phyloP scores from a whole-genome alignment of 805 yeast genomes.

The Starmerella apicola region DNA sequence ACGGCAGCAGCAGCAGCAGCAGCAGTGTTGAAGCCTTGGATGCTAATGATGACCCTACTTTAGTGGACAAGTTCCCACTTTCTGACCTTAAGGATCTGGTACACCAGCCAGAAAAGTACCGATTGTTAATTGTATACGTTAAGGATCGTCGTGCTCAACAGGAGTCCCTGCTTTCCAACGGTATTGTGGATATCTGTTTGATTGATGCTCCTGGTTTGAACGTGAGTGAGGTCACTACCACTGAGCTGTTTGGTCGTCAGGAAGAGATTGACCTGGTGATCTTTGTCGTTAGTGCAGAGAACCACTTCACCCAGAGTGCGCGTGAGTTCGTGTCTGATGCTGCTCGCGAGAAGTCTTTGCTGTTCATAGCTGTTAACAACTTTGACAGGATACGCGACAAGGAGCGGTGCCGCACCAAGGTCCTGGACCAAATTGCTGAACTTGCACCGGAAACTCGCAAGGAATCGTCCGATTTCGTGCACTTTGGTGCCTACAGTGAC shows the following conservation, averaged over 20 bases:
- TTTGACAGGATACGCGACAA: constrained; percentile 80
- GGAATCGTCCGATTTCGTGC: constrained; percentile 81
- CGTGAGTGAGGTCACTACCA: constrained; percentile 84
- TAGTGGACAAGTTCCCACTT: constrained; percentile 24
- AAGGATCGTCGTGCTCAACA: constrained; percentile 57
- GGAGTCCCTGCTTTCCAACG: constrained; percentile 68
- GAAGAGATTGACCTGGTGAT: constrained; percentile 95
- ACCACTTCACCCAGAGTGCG: constrained; percentile 88
- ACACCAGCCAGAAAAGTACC: constrained; percentile 55
- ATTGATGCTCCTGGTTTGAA: constrained; percentile 97
- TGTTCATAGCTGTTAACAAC: constrained; percentile 86
- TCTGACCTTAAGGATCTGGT: constrained; percentile 57
- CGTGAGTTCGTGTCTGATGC: constrained; percentile 86
- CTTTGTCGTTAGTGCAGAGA: constrained; percentile 92
- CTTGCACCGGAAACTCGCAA: constrained; percentile 87
- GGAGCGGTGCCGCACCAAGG: constrained; percentile 60
- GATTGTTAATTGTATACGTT: constrained; percentile 67
- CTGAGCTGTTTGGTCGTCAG: constrained; percentile 88
- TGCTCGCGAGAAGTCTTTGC: constrained; percentile 78
- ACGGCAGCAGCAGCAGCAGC: background rate
- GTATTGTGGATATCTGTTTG: constrained; percentile 79
- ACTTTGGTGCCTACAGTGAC: constrained; percentile 65
- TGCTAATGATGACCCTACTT: background rate
- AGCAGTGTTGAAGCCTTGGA: background rate
- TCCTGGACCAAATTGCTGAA: constrained; percentile 71